Evolutionary conservation across 768 basidiomycete species (phyloP), one percentile per base, ranked within the genome.

Genomic region (Rhizopogon rudus): DNA sequence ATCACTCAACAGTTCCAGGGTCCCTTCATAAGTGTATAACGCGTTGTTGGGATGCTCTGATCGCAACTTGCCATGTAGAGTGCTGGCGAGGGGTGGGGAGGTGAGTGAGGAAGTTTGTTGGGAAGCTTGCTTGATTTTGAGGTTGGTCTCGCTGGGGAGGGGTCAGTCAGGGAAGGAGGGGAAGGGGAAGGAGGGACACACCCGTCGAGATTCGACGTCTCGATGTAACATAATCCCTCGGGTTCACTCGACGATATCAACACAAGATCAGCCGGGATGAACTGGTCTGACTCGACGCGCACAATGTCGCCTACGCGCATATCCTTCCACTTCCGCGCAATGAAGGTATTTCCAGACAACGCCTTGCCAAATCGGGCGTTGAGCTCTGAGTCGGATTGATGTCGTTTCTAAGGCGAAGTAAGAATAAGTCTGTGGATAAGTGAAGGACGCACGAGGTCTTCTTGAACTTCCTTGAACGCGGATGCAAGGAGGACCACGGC

Each of bases 31-130:
- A 0, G 97, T 98, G 71, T 99, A 98, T 3, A 99, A 74, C 0
- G 93, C 96, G 63, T 95, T 97, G 71, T 99, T 99, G 6, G 97
- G 97, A 57, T 98, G 93, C 68, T 99, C 97, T 7, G 91, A 96
- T 43, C 93, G 86, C 22, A 99, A 76, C 13, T 88, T 84, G 12
- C 97, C 97, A 40, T 81, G 83, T 1, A 99, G 77, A 6, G 82
- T 68, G 16, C 80, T 77, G 41, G 93, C 87, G 9, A 87, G 79
- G 6, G 82, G 71, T 0, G 96, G 94, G 3, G 91, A 82, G 5
- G 87, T 93, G 42, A 98, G 78, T 5, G 78, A 64, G 0, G 89
- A 74, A 1, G 94, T 98, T 35, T 91, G 84, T 1, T 90, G 76
- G 3, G 90, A 90, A 0, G 91, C 91, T 72, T 99, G 94, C 67